Base-by-base conservation (phyloP, 2,329 filamentous ascomycete species). In the Colletotrichum sp. region DNA sequence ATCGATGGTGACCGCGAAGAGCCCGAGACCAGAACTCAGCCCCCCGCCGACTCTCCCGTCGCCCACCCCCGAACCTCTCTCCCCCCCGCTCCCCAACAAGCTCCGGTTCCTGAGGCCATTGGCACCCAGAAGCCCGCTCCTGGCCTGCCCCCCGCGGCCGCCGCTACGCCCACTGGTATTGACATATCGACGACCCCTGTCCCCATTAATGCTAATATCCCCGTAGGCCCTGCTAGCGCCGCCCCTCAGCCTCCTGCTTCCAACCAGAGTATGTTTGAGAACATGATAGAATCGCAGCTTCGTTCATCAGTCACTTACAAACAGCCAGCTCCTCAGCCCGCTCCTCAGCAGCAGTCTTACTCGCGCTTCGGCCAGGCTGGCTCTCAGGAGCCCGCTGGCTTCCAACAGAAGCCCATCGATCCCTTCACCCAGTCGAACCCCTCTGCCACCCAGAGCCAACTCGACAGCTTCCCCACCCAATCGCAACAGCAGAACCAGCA, bases 1-100 rank as follows among this genome's bases (percentile, higher is more conserved):
- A 95, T 98, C 78, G 97, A 98, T 82, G 96, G 96, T 78, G 96
- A 98, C 82, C 93, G 96, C 77, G 97, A 99, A 87, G 96, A 98
- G 85, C 93, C 96, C 55, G 96, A 98, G 89, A 98, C 97, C 72
- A 93, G 96, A 81, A 93, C 95, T 78, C 96, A 98, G 82, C 96
- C 96, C 77, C 96, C 96, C 32, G 95, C 96, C 79, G 96, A 98
- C 83, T 98, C 97, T 22, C 97, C 97, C 44, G 92, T 96, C 77
- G 91, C 95, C 70, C 93, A 95, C 79, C 96, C 97, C 77, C 93
- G 96, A 80, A 94, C 97, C 77, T 94, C 96, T 15, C 90, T 98
- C 30, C 96, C 97, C 78, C 96, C 96, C 48, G 92, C 91, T 19
- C 83, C 88, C 25, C 90, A 92, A 76, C 85, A 90, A 22, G 85